phyloP scores from a whole-genome alignment of 768 basidiomycete species.

The Obba rivulosa region DNA sequence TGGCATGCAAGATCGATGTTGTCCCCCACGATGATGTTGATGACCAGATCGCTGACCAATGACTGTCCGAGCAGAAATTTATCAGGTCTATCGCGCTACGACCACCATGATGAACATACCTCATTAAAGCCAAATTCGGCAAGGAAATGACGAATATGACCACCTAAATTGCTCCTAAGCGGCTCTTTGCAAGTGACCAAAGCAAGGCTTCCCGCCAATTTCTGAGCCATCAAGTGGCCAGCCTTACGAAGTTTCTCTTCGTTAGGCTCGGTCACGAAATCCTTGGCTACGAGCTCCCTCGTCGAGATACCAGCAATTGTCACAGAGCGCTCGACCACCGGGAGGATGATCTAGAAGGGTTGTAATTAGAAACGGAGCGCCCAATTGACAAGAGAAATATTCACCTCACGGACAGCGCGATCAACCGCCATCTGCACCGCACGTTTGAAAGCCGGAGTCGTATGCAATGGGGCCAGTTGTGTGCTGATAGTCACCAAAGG shows the following conservation, averaged over 20 bases:
- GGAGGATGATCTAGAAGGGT: constrained; percentile 73
- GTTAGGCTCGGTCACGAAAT: constrained; percentile 89
- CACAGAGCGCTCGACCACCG: constrained; percentile 96
- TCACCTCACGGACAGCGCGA: constrained; percentile 89
- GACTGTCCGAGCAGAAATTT: constrained; percentile 32
- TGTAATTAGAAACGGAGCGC: constrained; percentile 4
- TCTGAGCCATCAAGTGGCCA: constrained; percentile 94
- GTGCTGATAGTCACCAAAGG: constrained; percentile 72
- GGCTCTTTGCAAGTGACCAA: constrained; percentile 98
- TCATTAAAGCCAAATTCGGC: constrained; percentile 88
- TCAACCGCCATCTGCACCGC: constrained; percentile 89
- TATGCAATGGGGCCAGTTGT: constrained; percentile 67
- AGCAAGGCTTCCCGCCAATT: constrained; percentile 92
- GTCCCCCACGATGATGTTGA: constrained; percentile 77
- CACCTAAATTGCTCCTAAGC: constrained; percentile 84
- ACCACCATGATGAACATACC: constrained; percentile 31
- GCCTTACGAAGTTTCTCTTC: constrained; percentile 89
- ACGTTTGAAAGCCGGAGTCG: constrained; percentile 82
- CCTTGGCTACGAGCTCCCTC: constrained; percentile 89
- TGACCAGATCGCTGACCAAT: constrained; percentile 76
- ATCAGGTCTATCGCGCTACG: neutral
- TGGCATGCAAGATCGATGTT: constrained; percentile 92
- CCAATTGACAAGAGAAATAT: constrained; percentile 8
- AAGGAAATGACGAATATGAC: constrained; percentile 79
- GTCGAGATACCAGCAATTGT: constrained; percentile 99